Evolutionary conservation across 371 early-diverging fungal genomes (phyloP).

Genomic region (Mortierella sp.): DNA sequence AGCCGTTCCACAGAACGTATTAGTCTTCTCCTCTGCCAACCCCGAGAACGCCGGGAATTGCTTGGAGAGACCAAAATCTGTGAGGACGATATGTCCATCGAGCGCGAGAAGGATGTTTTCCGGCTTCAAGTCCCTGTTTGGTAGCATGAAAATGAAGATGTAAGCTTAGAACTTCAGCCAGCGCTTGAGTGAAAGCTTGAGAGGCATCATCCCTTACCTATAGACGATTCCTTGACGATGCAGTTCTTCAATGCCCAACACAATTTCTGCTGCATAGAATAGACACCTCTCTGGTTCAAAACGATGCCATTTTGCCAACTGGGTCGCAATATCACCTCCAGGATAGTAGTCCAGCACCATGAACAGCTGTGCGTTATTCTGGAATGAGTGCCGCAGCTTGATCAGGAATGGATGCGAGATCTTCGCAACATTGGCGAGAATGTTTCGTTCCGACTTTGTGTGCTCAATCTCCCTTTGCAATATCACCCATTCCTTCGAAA

Average conservation of each 20-base stretch:
- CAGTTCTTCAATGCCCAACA: constrained; percentile 84
- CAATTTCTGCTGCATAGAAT: constrained; percentile 90
- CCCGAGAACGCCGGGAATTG: constrained; percentile 56
- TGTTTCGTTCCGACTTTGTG: constrained; percentile 76
- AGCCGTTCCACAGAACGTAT: constrained; percentile 96
- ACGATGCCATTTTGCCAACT: constrained; percentile 70
- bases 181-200: no score
- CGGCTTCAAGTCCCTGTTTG: constrained; percentile 78
- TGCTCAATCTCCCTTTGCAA: constrained; percentile 70
- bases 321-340: constrained; percentile 89
- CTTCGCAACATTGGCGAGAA: constrained; percentile 66
- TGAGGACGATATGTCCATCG: constrained; percentile 87
- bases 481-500: constrained; percentile 73
- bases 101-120: constrained; percentile 82
- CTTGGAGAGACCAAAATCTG: constrained; percentile 90
- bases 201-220: no score
- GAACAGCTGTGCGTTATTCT: constrained; percentile 73
- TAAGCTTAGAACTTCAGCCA: no score
- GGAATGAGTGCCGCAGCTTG: constrained; percentile 78
- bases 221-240: constrained; percentile 91
- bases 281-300: constrained; percentile 79
- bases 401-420: constrained; percentile 77
- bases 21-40: constrained; percentile 63
- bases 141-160: constrained; percentile 3
- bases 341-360: constrained; percentile 85